Evolutionary conservation across 192 early-diverging fungal genomes (phyloP).

Genomic region (Pecoramyces ruminantium): DNA sequence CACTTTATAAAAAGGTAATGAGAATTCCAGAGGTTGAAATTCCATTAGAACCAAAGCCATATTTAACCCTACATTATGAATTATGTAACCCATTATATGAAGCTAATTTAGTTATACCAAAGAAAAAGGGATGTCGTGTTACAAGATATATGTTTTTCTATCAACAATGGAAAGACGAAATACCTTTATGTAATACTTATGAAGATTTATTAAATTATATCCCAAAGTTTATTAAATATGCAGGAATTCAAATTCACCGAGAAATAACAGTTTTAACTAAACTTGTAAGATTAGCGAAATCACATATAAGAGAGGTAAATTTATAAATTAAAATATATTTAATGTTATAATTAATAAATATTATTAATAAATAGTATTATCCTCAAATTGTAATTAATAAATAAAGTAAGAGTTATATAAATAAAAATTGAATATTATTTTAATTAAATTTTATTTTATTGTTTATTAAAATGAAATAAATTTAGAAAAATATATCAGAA

Average conservation of each 20-base stretch:
- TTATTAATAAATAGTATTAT: too few relatives aligned
- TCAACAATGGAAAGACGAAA: conserved; percentile 24
- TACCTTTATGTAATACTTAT: conserved; percentile 8
- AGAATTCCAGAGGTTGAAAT: not conserved
- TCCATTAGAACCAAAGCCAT: not conserved
- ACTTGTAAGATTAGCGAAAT: conserved; percentile 19
- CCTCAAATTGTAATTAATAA: too few relatives aligned
- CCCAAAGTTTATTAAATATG: conserved; percentile 9
- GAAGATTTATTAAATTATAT: conserved; percentile 4
- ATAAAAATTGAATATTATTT: too few relatives aligned
- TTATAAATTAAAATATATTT: too few relatives aligned
- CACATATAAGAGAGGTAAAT: conserved; percentile 13
- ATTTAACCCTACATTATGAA: not conserved
- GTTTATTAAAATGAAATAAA: not conserved
- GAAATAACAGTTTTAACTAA: conserved; percentile 22
- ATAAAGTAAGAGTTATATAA: too few relatives aligned
- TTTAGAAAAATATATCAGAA: not conserved
- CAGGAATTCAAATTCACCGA: conserved; percentile 15
- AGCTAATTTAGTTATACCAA: conserved; percentile 5
- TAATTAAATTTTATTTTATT: not conserved
- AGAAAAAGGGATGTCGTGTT: conserved; percentile 10
- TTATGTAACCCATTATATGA: conserved; percentile 4
- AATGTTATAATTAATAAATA: too few relatives aligned
- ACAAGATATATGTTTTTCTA: conserved; percentile 42
- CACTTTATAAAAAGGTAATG: conserved; percentile 25